Conservation (phyloP, 768 basidiomycete genomes). For the Auriculariales sp. region DNA sequence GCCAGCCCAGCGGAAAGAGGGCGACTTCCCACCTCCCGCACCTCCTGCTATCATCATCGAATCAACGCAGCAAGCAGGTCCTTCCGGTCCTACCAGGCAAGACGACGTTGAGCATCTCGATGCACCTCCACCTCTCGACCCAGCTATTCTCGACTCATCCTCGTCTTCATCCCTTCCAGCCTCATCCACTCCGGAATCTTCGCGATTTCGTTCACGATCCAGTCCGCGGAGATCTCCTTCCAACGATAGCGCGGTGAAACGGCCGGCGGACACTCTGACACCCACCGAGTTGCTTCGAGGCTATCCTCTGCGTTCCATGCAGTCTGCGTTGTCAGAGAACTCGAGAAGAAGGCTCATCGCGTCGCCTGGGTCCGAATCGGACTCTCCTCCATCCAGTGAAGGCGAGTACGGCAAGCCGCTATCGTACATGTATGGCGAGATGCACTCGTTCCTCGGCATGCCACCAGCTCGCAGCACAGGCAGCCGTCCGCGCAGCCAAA, state of each 20-base stretch:
- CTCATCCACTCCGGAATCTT: too few species aligned
- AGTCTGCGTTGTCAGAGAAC: too few species aligned
- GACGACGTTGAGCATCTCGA: not conserved
- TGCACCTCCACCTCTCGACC: not conserved
- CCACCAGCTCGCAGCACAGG: too few species aligned
- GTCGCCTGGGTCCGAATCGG: too few species aligned
- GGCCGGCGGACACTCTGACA: not conserved
- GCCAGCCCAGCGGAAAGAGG: not conserved
- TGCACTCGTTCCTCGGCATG: not conserved
- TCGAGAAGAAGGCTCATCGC: too few species aligned
- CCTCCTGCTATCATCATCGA: not conserved
- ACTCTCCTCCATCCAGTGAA: not conserved
- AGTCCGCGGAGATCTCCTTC: not conserved
- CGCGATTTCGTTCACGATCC: too few species aligned
- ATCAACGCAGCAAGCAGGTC: not conserved
- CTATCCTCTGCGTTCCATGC: not conserved
- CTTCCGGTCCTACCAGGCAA: not conserved
- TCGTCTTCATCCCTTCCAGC: too few species aligned
- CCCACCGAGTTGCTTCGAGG: not conserved
- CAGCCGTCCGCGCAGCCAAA: not conserved
- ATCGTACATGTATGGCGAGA: not conserved
- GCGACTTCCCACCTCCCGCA: not conserved
- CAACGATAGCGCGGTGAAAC: not conserved
- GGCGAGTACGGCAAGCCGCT: not conserved
- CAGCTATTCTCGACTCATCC: not conserved